A percentile compares a stretch with the other conserved stretches of the same genome.
Conservation (phyloP, 2,329 filamentous ascomycete genomes). For the Exophiala dermatitidis region DNA sequence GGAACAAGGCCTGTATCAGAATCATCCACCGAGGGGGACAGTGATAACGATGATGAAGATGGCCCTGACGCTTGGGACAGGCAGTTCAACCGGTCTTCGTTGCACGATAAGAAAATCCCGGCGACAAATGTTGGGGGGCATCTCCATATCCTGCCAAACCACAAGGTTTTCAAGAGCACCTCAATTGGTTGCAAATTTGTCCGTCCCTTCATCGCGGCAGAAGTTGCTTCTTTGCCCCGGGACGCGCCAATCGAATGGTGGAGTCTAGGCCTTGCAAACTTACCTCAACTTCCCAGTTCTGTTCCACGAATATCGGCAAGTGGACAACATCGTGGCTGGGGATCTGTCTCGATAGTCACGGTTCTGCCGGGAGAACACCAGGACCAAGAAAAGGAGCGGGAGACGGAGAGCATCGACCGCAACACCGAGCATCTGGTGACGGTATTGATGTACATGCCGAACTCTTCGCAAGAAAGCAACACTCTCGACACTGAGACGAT, state of each 20-base stretch:
- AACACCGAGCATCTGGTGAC: conserved; percentile 7
- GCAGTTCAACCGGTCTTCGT: conserved; percentile 46
- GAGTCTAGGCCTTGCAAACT: conserved; percentile 50
- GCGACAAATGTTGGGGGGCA: conserved; percentile 19
- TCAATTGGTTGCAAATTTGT: conserved; percentile 28
- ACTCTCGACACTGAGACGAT: background rate
- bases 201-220: conserved; percentile 66
- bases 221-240: conserved; percentile 71
- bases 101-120: background rate
- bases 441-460: background rate
- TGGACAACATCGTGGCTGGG: conserved; percentile 6
- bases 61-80: conserved; percentile 44
- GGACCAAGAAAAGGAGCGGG: background rate
- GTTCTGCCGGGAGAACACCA: background rate
- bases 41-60: conserved; percentile 46
- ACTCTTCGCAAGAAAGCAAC: background rate
- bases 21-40: background rate
- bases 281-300: conserved; percentile 35
- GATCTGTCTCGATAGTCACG: conserved; percentile 1
- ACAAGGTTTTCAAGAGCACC: conserved; percentile 22
- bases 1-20: conserved; percentile 14
- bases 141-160: conserved; percentile 23
- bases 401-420: background rate
- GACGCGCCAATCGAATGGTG: conserved; percentile 77
- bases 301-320: background rate